Evolutionary conservation across 306 rosid species (phyloP).

Genomic region (Gastrolobium villosum): DNA sequence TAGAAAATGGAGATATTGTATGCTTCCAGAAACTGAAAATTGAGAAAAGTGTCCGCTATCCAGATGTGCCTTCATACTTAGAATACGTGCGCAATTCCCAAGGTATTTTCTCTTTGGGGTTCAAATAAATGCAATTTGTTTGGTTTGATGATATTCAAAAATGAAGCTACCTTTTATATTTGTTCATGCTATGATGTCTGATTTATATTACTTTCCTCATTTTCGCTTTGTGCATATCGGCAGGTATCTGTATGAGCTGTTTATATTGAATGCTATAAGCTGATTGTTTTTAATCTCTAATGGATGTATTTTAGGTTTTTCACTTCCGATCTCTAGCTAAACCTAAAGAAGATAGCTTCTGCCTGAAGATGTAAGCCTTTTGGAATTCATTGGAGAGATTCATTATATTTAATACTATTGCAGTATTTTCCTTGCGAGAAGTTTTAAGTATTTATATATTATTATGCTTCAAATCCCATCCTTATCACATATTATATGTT

Average conservation of each 20-base stretch:
- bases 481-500: slow-evolving; percentile 40
- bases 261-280: slow-evolving; percentile 1
- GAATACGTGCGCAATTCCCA: slow-evolving; percentile 81
- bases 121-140: too few relatives aligned
- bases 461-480: neutral
- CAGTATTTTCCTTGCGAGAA: slow-evolving; percentile 12
- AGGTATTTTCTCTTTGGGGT: slow-evolving; percentile 50
- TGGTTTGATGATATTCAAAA: too few relatives aligned
- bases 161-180: neutral
- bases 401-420: slow-evolving; percentile 3
- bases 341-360: slow-evolving; percentile 81
- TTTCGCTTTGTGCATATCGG: neutral
- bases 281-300: slow-evolving; percentile 4
- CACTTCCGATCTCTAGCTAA: slow-evolving; percentile 75
- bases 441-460: neutral
- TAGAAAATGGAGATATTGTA: too few relatives aligned
- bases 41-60: too few relatives aligned
- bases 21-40: too few relatives aligned
- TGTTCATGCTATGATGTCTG: neutral
- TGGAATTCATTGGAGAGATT: slow-evolving; percentile 25
- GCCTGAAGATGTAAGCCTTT: slow-evolving; percentile 35
- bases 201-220: neutral
- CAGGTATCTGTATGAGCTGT: neutral
- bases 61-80: slow-evolving; percentile 24
- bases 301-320: slow-evolving; percentile 64